Percentiles rank a stretch among this genome's conserved stretches.
Conservation (phyloP, 2,329 filamentous ascomycete species). For the Neocatenulostroma microsporum region DNA sequence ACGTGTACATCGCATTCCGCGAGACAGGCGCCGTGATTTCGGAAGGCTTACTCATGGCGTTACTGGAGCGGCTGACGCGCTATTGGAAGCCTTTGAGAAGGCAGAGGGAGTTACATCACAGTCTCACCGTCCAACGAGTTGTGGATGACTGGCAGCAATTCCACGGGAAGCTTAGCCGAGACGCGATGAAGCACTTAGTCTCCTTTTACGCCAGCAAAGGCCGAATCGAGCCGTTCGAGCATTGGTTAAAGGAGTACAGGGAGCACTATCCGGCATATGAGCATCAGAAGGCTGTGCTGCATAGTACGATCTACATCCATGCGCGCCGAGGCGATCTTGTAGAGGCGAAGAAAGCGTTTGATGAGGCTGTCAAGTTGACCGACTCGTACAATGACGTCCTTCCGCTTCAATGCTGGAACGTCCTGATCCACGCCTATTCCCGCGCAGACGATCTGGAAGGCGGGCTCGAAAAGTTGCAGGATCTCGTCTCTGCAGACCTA, state of each 20-base stretch:
- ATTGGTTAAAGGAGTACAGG: constrained; percentile 28
- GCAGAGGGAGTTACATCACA: constrained; percentile 1
- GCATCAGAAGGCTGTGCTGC: constrained; percentile 16
- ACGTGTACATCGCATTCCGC: constrained; percentile 12
- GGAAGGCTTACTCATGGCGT: constrained; percentile 8
- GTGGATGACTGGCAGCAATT: constrained; percentile 21
- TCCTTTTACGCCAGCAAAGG: constrained; percentile 29
- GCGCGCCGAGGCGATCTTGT: constrained; percentile 59
- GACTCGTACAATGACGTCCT: constrained; percentile 33
- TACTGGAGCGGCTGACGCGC: constrained; percentile 11
- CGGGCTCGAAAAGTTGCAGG: constrained; percentile 56
- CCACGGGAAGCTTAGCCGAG: constrained; percentile 15
- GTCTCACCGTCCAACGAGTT: constrained; percentile 11
- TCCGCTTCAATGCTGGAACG: constrained; percentile 62
- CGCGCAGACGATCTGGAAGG: constrained; percentile 59
- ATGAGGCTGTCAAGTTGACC: constrained; percentile 45
- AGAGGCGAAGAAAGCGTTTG: constrained; percentile 54
- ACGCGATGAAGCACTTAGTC: constrained; percentile 16
- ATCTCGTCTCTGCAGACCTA: constrained; percentile 44
- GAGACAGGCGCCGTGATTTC: constrained; percentile 2
- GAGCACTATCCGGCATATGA: constrained; percentile 15
- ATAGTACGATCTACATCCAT: constrained; percentile 61
- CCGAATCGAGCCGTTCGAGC: constrained; percentile 25
- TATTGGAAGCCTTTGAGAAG: background rate
- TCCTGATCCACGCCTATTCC: constrained; percentile 62